A percentile compares a stretch with the other conserved stretches of the same genome.
Conservation (phyloP, 768 basidiomycete species). For the Tricholoma saponaceum region DNA sequence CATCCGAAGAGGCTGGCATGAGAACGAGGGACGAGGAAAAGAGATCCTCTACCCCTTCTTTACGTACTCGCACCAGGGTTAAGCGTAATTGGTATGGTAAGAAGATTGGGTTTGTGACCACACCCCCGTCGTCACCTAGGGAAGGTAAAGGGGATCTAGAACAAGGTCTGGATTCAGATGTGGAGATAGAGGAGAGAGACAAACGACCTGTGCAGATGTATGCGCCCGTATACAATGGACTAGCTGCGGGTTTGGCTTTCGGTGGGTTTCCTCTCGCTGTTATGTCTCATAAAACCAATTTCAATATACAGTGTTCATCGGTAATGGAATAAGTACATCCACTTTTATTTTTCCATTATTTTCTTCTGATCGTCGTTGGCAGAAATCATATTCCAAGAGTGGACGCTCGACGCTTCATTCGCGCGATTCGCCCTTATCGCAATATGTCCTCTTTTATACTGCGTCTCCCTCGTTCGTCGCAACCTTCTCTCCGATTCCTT, state of each 20-base stretch:
- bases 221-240: conserved; percentile 68
- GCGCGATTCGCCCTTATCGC: conserved; percentile 61
- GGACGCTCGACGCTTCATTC: conserved; percentile 53
- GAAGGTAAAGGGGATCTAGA: not conserved
- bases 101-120: conserved; percentile 34
- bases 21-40: conserved; percentile 12
- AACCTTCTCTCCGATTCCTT: conserved; percentile 13
- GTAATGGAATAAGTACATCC: conserved; percentile 51
- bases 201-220: conserved; percentile 39
- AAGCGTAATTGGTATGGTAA: conserved; percentile 62
- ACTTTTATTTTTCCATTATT: not conserved
- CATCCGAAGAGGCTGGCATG: conserved; percentile 2
- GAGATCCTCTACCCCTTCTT: not conserved
- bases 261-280: conserved; percentile 35
- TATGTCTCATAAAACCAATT: conserved; percentile 23
- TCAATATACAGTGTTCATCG: conserved; percentile 54
- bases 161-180: not conserved
- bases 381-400: conserved; percentile 60
- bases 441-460: conserved; percentile 64
- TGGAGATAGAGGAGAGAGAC: conserved; percentile 14
- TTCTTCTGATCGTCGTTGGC: not conserved
- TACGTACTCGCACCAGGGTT: conserved; percentile 2
- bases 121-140: not conserved
- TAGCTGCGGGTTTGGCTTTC: conserved; percentile 52
- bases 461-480: conserved; percentile 57